These are phyloP conservation scores for Moricandia moricandioides DNA, from an alignment of 345 rosid species.

Conservation along the genomic window DNA sequence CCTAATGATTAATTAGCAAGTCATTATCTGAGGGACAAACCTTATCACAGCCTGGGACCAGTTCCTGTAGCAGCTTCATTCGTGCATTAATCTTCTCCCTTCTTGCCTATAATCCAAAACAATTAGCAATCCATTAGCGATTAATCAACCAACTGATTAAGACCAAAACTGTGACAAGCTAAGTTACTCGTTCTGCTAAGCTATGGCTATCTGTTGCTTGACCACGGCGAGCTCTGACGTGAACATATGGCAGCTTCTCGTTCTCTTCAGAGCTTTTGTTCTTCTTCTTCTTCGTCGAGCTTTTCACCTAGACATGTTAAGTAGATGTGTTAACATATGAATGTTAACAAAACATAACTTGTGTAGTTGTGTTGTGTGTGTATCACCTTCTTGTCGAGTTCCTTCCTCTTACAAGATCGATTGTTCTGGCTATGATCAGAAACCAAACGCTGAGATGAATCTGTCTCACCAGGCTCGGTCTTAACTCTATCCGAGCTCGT, in stretches of 20 bases:
- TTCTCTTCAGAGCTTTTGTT: slow-evolving; percentile 50
- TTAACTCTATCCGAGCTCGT: slow-evolving; percentile 41
- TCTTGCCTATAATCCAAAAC: slow-evolving; percentile 53
- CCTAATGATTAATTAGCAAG: slow-evolving; percentile 47
- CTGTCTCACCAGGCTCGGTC: slow-evolving; percentile 42
- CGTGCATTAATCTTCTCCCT: slow-evolving; percentile 75
- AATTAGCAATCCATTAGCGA: slow-evolving; percentile 7
- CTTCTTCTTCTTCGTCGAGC: slow-evolving; percentile 62
- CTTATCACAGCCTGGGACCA: slow-evolving; percentile 91
- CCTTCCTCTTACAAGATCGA: slow-evolving; percentile 51
- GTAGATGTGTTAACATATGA: no score
- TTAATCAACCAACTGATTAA: slow-evolving; percentile 25
- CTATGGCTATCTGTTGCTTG: slow-evolving; percentile 84
- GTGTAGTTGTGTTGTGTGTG: neutral
- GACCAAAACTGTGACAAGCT: slow-evolving; percentile 1
- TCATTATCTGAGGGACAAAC: slow-evolving; percentile 39
- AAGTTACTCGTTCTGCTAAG: slow-evolving; percentile 69
- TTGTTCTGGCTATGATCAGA: slow-evolving; percentile 35
- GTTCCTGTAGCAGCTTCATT: slow-evolving; percentile 75
- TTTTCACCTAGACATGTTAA: slow-evolving; percentile 41
- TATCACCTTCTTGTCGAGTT: slow-evolving; percentile 53
- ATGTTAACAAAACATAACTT: neutral
- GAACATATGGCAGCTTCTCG: slow-evolving; percentile 69
- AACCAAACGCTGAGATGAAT: slow-evolving; percentile 38
- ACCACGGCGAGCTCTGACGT: slow-evolving; percentile 77